Evolutionary conservation across 2,329 filamentous ascomycete species (phyloP).

Genomic region (Cytospora piceae): DNA sequence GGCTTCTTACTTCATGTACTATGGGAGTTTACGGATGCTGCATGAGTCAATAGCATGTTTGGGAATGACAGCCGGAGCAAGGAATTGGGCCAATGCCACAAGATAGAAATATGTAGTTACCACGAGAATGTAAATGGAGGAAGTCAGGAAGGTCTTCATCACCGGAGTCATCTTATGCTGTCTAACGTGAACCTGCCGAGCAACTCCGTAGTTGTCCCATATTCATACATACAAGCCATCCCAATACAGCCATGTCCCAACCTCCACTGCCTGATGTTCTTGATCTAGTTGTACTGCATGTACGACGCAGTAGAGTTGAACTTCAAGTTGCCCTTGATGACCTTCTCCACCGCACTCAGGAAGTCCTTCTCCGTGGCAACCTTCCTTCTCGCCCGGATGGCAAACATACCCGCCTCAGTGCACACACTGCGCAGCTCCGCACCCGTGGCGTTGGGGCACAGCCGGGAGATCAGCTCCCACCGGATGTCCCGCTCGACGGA

Average conservation of each 20-base stretch:
- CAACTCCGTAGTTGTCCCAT: constrained; percentile 28
- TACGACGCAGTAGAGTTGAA: constrained; percentile 99
- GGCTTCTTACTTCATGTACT: background rate
- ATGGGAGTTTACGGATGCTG: background rate
- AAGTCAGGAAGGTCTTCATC: constrained; percentile 8
- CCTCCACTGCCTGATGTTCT: constrained; percentile 17
- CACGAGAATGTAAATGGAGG: constrained; percentile 19
- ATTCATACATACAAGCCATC: constrained; percentile 33
- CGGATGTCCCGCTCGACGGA: constrained; percentile 97
- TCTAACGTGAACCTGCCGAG: constrained; percentile 28
- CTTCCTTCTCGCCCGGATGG: constrained; percentile 92
- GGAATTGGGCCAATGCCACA: background rate
- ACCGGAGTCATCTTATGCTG: constrained; percentile 24
- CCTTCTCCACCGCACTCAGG: constrained; percentile 96
- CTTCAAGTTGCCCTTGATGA: constrained; percentile 98
- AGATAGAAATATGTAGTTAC: constrained; percentile 16
- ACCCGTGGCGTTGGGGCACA: constrained; percentile 97
- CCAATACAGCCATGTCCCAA: background rate
- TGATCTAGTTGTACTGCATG: constrained; percentile 92
- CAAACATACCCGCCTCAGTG: constrained; percentile 98
- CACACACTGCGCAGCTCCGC: constrained; percentile 95
- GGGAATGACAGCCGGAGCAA: background rate
- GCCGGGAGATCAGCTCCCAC: constrained; percentile 96
- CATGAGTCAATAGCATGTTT: constrained; percentile 5
- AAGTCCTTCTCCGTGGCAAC: constrained; percentile 99